A percentile compares a stretch with the other conserved stretches of the same genome.
Evolutionary conservation across 192 early-diverging fungal species (phyloP).

Genomic region (Coemansia sp.): DNA sequence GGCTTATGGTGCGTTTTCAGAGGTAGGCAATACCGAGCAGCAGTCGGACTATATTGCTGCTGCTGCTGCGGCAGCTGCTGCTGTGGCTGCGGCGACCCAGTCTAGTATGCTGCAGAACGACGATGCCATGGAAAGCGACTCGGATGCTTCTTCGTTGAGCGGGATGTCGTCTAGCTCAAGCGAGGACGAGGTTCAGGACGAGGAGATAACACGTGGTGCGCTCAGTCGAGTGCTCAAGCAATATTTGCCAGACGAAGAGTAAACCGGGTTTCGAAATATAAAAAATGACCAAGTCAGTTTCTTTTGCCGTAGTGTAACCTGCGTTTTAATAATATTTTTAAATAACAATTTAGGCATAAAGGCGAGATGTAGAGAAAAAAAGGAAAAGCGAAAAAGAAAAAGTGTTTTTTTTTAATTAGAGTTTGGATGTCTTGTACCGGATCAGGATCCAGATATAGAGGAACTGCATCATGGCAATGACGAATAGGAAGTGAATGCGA

Average conservation of each 20-base stretch:
- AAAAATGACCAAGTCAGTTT: background rate
- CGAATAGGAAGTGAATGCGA: slow-evolving; percentile 84
- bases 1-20: background rate
- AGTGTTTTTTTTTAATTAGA: background rate
- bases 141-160: slow-evolving; percentile 28
- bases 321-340: background rate
- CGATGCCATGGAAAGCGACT: slow-evolving; percentile 5
- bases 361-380: background rate
- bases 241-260: slow-evolving; percentile 21
- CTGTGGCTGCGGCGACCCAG: background rate
- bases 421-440: slow-evolving; percentile 43
- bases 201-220: slow-evolving; percentile 42
- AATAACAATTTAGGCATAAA: too few species aligned
- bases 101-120: slow-evolving; percentile 2
- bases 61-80: slow-evolving; percentile 1
- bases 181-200: slow-evolving; percentile 49
- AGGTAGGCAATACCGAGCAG: background rate
- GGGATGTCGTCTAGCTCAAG: slow-evolving; percentile 50
- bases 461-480: slow-evolving; percentile 79
- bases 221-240: slow-evolving; percentile 33
- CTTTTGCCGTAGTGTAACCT: too few species aligned
- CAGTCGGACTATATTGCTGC: slow-evolving; percentile 2
- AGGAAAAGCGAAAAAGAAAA: background rate
- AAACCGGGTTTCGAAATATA: background rate
- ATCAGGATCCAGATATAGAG: slow-evolving; percentile 81